Conservation (phyloP, 257 asterid genomes). For the Cinchona pubescens region DNA sequence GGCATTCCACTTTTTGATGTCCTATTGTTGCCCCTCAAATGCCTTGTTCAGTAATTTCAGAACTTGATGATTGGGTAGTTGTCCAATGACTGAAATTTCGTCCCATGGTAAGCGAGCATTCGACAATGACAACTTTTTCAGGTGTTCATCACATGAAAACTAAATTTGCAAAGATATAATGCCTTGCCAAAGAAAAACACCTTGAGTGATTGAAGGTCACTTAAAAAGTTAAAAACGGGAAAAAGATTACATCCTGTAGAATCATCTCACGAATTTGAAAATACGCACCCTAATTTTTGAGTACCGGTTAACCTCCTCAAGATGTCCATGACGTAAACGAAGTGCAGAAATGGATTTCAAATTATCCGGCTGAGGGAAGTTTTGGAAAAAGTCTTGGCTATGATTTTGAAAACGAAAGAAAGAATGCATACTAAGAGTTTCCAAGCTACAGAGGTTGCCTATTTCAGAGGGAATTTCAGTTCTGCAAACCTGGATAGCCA, state of each 20-base stretch:
- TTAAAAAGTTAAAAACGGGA: neutral
- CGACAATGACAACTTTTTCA: neutral
- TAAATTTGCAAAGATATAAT: neutral
- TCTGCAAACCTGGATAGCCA: neutral
- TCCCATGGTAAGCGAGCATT: neutral
- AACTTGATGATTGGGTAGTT: constrained; percentile 9
- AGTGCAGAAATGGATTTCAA: constrained; percentile 1
- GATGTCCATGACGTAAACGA: neutral
- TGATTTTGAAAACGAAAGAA: constrained; percentile 4
- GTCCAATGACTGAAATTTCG: neutral
- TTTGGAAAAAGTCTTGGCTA: neutral
- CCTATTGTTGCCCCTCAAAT: neutral
- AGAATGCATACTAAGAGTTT: neutral
- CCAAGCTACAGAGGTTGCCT: neutral
- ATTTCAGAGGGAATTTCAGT: neutral
- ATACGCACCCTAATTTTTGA: neutral
- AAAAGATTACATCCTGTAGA: neutral
- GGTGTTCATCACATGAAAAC: neutral
- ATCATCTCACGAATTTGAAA: neutral
- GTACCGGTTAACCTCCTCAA: neutral
- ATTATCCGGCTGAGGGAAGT: neutral
- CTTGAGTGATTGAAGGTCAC: constrained; percentile 6
- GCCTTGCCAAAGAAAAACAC: neutral
- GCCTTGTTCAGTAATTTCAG: constrained; percentile 2
- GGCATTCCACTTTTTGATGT: neutral